These are phyloP conservation scores for Talaromyces marneffei DNA, from an alignment of 2,329 filamentous ascomycete species.

Conservation along the genomic window DNA sequence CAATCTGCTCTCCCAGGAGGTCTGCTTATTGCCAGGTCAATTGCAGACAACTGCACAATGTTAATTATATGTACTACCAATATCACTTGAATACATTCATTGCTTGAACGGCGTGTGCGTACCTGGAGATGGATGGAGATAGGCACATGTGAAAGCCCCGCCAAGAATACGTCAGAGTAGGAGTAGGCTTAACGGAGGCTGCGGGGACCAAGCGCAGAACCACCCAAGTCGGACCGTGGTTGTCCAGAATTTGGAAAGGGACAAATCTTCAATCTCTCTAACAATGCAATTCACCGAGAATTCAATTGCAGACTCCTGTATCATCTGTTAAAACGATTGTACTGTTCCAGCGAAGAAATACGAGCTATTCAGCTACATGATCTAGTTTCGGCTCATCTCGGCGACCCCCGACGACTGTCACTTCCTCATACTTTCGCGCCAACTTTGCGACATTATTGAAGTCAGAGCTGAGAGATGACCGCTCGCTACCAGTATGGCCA, in stretches of 20 bases:
- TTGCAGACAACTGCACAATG: neutral
- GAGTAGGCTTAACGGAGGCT: neutral
- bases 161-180: slow-evolving; percentile 14
- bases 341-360: neutral
- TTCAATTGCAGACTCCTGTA: neutral
- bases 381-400: neutral
- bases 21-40: neutral
- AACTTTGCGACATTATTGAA: neutral
- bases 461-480: slow-evolving; percentile 28
- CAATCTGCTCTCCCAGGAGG: neutral
- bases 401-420: neutral
- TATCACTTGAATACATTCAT: neutral
- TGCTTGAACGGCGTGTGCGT: neutral
- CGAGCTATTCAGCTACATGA: neutral
- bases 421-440: neutral
- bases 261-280: neutral
- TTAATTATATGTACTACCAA: slow-evolving; percentile 4
- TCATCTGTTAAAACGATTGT: neutral
- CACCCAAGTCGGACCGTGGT: neutral
- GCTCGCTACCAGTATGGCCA: slow-evolving; percentile 34
- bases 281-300: neutral
- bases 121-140: neutral
- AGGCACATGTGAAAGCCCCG: slow-evolving; percentile 9
- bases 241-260: neutral
- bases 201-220: slow-evolving; percentile 3